Evolutionary conservation across 192 early-diverging fungal genomes (phyloP), one percentile per base, ranked within the genome.

Genomic region (Oehlia diaphana): DNA sequence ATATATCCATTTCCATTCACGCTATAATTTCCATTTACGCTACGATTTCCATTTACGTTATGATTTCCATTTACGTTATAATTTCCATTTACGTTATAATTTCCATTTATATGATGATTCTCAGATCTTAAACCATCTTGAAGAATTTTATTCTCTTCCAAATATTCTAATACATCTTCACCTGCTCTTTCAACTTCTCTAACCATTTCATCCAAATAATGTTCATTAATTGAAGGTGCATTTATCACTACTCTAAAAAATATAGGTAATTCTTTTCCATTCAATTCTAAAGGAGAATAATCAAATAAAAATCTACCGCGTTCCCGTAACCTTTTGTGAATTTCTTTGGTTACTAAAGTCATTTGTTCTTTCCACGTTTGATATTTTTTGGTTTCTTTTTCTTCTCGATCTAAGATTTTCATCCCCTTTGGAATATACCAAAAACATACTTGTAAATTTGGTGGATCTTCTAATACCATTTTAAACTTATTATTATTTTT

Each of bases 191-290:
- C 91, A 76, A 94, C 91, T n/a, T 82, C 82, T 9, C 87, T 81
- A 26, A 93, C 79, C 0, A 94, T 58, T 26, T 63, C 75, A 5
- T 75, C 76, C 44, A 93, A 81, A 79, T 90, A 83, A 58, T 82
- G 72, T 23, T 91, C 87, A 13, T 83, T 81, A 23, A 87, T 81
- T n/a, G 88, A 85, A 10, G 93, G 93, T 26, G 87, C 87, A 85
- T 95, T 94, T 31, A 94, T 76, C 6, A 92, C 90, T 9, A 95
- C 82, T 49, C 95, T 87, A 81, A 94, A 92, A 78, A 96, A 96
- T 12, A 84, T 68, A 3, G 90, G 87, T 0, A 90, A 78, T 44
- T 87, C 77, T 8, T 35, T 6, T 13, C 79, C 50, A 28, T 66
- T 62, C 2, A 42, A 47, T 31, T 62, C 65, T 16, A 88, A 49